Base-by-base conservation (phyloP, 805 yeast species). In the Kockiozyma suomiensis region DNA sequence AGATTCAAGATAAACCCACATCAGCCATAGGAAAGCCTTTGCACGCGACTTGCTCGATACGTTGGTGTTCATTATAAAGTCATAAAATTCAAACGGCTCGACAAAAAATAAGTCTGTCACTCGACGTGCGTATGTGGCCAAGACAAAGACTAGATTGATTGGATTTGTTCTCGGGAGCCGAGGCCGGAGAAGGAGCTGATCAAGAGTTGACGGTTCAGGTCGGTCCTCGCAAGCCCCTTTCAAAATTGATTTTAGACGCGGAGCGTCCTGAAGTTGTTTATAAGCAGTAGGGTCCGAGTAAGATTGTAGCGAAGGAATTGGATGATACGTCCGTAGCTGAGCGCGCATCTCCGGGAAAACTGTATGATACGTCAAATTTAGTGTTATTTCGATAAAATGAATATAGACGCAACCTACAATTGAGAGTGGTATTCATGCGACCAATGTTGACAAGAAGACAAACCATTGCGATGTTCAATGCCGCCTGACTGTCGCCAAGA, bases 281-380 rank as follows among this genome's bases (percentile, higher is more conserved):
- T 85, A 85, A 46, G 82, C 81, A 13, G 79, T 72, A 48, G 75
- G 74, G 54, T 79, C 82, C 17, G 86, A 80, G 59, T 82, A 83
- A 2, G 87, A 84, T 72, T 93, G 97, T 45, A 93, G 77, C 10
- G 91, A 84, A 0, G 99, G 99, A 35, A 93, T 90, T 12, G 96
- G 88, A 74, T 93, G 97, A 71, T 88, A 93, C 0, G 97, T 92
- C 69, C 99, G 80, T 64, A 93, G 79, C 66, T 91, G 93, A 0
- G 97, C 90, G 68, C 90, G 86, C 98, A 93, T 93, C 70, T 91
- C 97, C 23, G 96, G 90, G 58, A 90, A 96, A 71, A 93, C 66
- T 63, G 28, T 4, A 35, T 7, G 25, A 3, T 12, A 32, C 40
- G 30, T 52, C 17, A 38, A 7, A n/a, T 10, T 23, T 13, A 13